phyloP scores from a whole-genome alignment of 495 filamentous ascomycete genomes.

The Parachaetomium inaequale region DNA sequence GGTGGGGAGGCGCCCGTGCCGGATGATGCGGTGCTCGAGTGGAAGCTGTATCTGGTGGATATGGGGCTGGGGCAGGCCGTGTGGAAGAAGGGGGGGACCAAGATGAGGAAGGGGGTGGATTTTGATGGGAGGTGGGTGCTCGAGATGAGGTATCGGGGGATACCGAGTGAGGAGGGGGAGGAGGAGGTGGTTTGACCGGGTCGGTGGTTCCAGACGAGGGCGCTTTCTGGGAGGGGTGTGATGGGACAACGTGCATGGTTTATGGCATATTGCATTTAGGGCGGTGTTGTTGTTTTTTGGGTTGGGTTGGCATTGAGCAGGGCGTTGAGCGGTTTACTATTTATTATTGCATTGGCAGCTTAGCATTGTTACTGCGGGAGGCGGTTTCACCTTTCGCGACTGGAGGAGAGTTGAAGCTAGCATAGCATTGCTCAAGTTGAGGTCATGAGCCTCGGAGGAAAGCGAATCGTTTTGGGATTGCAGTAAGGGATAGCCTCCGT shows the following conservation, averaged over 20 bases:
- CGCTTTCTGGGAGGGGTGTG: background rate
- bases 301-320: background rate
- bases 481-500: no score
- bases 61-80: constrained; percentile 76
- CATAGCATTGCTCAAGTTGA: no score
- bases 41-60: constrained; percentile 79
- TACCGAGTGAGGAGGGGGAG: constrained; percentile 26
- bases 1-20: constrained; percentile 26
- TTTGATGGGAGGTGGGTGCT: constrained; percentile 85
- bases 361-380: no score
- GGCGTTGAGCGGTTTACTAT: background rate
- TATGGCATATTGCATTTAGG: background rate
- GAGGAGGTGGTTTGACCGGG: constrained; percentile 12
- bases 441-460: no score
- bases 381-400: no score
- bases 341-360: no score
- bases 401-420: no score
- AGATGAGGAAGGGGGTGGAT: constrained; percentile 72
- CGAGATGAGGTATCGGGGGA: constrained; percentile 50
- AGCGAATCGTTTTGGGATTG: no score
- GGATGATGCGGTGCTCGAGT: constrained; percentile 43
- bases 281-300: background rate
- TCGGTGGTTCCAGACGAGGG: background rate
- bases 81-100: constrained; percentile 83
- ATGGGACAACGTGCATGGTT: background rate